Conservation (phyloP, 2,329 filamentous ascomycete genomes). For the Rutstroemia sp. region DNA sequence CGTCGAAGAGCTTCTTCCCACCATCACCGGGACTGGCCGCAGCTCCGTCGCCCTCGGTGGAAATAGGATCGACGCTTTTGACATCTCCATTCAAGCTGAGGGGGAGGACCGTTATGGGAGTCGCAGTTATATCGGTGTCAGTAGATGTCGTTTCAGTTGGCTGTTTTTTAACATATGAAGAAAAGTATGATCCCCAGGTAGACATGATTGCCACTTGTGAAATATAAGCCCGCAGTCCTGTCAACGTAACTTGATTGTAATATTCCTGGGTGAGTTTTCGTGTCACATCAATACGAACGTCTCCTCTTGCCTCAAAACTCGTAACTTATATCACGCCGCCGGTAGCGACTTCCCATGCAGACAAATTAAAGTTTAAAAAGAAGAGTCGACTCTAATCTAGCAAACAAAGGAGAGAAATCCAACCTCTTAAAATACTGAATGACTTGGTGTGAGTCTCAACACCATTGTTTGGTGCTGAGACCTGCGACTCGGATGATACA, state of each 20-base stretch:
- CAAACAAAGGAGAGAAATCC: too few species aligned
- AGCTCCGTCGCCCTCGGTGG: background rate
- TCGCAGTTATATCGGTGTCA: background rate
- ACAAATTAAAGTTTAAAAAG: background rate
- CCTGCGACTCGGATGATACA: conserved; percentile 2
- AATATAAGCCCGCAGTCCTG: background rate
- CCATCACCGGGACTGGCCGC: background rate
- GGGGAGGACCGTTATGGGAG: background rate
- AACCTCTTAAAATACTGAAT: background rate
- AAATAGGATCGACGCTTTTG: background rate
- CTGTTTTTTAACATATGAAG: conserved; percentile 16
- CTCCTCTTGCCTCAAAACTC: too few species aligned
- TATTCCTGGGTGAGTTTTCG: background rate
- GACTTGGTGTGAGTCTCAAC: background rate
- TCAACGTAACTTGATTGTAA: background rate
- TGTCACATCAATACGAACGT: too few species aligned
- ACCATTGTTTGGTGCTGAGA: background rate
- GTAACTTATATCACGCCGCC: too few species aligned
- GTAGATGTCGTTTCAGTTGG: background rate
- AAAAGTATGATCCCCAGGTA: conserved; percentile 19
- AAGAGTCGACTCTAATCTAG: too few species aligned
- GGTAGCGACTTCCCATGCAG: too few species aligned
- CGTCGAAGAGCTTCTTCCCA: background rate
- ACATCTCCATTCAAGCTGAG: background rate
- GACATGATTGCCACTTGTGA: conserved; percentile 8